These are phyloP conservation scores for Endoconidiophora polonica DNA, from an alignment of 2,329 filamentous ascomycete species.

Conservation along the genomic window DNA sequence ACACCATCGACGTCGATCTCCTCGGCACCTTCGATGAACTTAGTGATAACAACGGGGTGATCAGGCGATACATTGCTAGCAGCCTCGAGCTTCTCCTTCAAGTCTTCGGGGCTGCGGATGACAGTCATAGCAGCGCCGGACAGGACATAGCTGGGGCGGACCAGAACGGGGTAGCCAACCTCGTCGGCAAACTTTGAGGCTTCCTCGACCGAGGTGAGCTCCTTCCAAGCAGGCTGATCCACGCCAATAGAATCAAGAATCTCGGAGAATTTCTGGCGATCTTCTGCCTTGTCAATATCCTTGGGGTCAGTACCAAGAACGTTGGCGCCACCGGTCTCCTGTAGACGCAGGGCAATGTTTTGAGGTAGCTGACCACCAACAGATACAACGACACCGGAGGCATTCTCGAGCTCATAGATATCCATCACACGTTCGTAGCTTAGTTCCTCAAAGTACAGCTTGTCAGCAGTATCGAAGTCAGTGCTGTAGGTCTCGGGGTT, in stretches of 20 bases:
- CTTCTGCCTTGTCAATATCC: slow-evolving; percentile 95
- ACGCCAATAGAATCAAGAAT: slow-evolving; percentile 94
- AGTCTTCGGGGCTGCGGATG: slow-evolving; percentile 70
- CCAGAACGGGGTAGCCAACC: slow-evolving; percentile 86
- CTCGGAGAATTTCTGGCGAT: slow-evolving; percentile 94
- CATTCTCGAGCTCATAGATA: slow-evolving; percentile 83
- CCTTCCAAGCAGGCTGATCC: slow-evolving; percentile 96
- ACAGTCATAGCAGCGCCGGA: slow-evolving; percentile 98
- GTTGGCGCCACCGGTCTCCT: slow-evolving; percentile 78
- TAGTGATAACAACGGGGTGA: slow-evolving; percentile 93
- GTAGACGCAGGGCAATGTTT: slow-evolving; percentile 88
- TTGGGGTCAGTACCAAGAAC: slow-evolving; percentile 83
- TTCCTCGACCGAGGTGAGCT: slow-evolving; percentile 74
- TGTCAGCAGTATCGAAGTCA: slow-evolving; percentile 79
- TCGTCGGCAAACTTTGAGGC: slow-evolving; percentile 73
- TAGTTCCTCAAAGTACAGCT: slow-evolving; percentile 90
- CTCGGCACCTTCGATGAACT: slow-evolving; percentile 92
- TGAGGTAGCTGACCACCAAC: slow-evolving; percentile 93
- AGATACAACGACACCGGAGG: slow-evolving; percentile 79
- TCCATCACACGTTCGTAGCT: slow-evolving; percentile 98
- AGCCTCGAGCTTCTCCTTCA: slow-evolving; percentile 87
- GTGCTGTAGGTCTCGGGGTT: slow-evolving; percentile 72
- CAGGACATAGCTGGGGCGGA: slow-evolving; percentile 87
- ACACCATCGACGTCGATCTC: slow-evolving; percentile 97
- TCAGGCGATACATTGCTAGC: slow-evolving; percentile 85